Conservation (phyloP, 441 rosid genomes). For the Brassica hybrid region DNA sequence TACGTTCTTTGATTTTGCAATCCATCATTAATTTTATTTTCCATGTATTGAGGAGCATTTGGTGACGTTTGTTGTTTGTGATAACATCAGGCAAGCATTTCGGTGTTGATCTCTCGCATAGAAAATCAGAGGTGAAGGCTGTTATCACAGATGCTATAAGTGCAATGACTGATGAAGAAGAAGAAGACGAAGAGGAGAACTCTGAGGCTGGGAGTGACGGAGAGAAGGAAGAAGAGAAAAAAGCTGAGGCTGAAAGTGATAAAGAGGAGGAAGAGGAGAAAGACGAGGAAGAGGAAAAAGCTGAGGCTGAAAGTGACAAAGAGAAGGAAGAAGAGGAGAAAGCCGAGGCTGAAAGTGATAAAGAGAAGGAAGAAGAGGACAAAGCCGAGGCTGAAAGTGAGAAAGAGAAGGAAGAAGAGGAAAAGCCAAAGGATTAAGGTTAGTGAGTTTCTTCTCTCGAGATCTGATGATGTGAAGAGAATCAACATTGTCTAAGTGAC, state of each 20-base stretch:
- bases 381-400: constrained; percentile 45
- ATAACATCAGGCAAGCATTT: constrained; percentile 68
- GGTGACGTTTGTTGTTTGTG: constrained; percentile 20
- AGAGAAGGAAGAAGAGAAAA: constrained; percentile 50
- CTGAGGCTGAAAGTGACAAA: constrained; percentile 47
- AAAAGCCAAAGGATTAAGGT: constrained; percentile 41
- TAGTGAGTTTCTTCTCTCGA: constrained; percentile 2
- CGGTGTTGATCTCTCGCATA: constrained; percentile 67
- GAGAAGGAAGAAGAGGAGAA: constrained; percentile 51
- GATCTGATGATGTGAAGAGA: constrained; percentile 27
- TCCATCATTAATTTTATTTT: neutral
- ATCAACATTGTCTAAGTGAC: constrained; percentile 14
- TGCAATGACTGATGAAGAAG: constrained; percentile 88
- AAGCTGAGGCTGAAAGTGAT: constrained; percentile 32
- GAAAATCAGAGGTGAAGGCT: constrained; percentile 93
- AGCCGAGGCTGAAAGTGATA: constrained; percentile 30
- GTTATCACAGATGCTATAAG: constrained; percentile 90
- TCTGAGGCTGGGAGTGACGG: constrained; percentile 47
- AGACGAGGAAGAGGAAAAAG: constrained; percentile 29
- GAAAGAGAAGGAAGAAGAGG: constrained; percentile 50
- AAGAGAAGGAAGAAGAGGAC: constrained; percentile 62
- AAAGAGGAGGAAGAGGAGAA: neutral
- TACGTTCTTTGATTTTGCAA: constrained; percentile 39
- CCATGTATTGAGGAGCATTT: neutral
- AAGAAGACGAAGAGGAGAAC: constrained; percentile 54